These are phyloP conservation scores for Fusarium napiforme DNA, from an alignment of 2,329 filamentous ascomycete species.

Conservation along the genomic window DNA sequence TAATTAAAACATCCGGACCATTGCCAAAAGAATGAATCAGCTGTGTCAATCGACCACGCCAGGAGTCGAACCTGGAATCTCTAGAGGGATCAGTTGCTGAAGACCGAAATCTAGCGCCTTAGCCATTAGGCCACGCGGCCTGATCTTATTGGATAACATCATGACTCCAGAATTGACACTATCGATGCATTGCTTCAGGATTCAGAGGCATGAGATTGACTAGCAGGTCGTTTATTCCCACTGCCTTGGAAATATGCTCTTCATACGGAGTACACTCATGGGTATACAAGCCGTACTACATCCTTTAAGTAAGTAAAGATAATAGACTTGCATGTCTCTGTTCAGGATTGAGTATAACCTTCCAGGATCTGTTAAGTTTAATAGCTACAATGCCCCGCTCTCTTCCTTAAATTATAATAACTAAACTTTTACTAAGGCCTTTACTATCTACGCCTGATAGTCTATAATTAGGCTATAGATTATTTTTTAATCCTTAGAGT, in stretches of 20 bases:
- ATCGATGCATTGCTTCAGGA: rapidly evolving
- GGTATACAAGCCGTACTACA: neutral
- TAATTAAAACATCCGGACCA: too few species aligned
- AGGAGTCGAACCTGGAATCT: neutral
- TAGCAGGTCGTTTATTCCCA: too few species aligned
- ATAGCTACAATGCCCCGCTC: neutral
- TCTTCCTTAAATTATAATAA: too few species aligned
- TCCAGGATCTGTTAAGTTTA: rapidly evolving
- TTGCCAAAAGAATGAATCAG: neutral
- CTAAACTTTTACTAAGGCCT: too few species aligned
- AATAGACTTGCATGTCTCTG: neutral
- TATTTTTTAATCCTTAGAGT: too few species aligned
- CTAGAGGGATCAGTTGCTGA: neutral
- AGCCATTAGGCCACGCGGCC: conserved; percentile 1
- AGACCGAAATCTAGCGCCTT: neutral
- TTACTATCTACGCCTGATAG: too few species aligned
- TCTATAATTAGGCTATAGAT: too few species aligned
- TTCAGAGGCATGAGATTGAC: too few species aligned
- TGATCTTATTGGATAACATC: neutral
- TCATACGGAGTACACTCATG: too few species aligned
- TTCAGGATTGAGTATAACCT: neutral
- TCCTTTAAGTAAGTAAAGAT: neutral
- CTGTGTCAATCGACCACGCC: neutral
- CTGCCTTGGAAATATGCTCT: neutral
- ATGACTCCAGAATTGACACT: rapidly evolving